A percentile compares a stretch with the other conserved stretches of the same genome.
phyloP scores from a whole-genome alignment of 768 basidiomycete species.

The Saitozyma podzolica region DNA sequence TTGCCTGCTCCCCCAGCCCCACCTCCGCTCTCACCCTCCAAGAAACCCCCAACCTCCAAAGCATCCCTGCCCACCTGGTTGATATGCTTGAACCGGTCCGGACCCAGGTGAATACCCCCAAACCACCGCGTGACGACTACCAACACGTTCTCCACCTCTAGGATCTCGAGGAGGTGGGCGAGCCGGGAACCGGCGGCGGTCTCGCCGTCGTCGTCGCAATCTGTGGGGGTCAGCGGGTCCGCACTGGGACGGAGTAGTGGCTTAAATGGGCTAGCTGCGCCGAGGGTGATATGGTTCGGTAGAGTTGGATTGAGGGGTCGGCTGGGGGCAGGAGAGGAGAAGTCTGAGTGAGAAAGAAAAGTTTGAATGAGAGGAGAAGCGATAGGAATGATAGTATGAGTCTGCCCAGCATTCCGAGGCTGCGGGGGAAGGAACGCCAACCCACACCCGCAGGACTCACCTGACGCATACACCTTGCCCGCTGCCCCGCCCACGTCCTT shows the following conservation, averaged over 20 bases:
- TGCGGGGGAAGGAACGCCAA: background rate
- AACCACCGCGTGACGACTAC: conserved; percentile 92
- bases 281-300: too few species aligned
- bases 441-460: conserved; percentile 11
- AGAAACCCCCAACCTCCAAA: conserved; percentile 80
- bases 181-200: conserved; percentile 86
- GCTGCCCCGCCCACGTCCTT: conserved; percentile 46
- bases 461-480: conserved; percentile 28
- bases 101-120: conserved; percentile 85
- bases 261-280: too few species aligned
- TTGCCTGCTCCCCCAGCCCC: conserved; percentile 23
- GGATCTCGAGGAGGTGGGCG: conserved; percentile 84
- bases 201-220: conserved; percentile 95
- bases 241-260: background rate
- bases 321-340: background rate
- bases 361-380: background rate
- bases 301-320: too few species aligned
- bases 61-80: conserved; percentile 93
- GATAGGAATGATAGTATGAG: background rate
- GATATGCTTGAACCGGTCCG: conserved; percentile 76
- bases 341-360: too few species aligned
- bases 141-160: conserved; percentile 71
- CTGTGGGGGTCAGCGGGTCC: conserved; percentile 53
- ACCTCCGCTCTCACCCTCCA: conserved; percentile 54
- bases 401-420: too few species aligned